Evolutionary conservation across 2,329 filamentous ascomycete genomes (phyloP), one percentile per base, ranked within the genome.

Genomic region (Camptophora hylomeconis): DNA sequence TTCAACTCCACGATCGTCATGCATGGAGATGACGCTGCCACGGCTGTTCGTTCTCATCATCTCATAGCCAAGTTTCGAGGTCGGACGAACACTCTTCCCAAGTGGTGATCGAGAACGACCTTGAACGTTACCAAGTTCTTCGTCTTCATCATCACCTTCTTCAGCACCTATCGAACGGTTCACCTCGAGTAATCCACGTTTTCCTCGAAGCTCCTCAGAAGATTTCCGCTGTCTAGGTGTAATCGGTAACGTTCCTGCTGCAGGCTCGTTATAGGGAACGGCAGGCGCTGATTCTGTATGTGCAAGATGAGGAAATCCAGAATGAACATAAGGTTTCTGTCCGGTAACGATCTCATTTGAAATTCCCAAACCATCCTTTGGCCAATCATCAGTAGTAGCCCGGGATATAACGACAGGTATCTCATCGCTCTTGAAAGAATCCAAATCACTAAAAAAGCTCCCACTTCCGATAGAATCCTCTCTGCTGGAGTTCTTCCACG

Each of bases 11-110:
- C 47, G 19, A 50, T 61, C 57, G 24, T 61, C 58, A 27, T 51
- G 51, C 28, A 53, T 56, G 31, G 58, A 61, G 20, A 62, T 58
- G 17, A 81, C 70, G 47, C 86, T 93, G 26, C 92, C 87, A 45
- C 87, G 79, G 48, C 83, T 93, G 52, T 93, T 92, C 12, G 87
- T 92, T 26, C 87, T 75, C 82, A 94, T 87, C 87, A 95, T 94
- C 53, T 95, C 87, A 27, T 84, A 89, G 2, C 84, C 84, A 2
- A 95, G 69, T 53, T 93, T 94, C 1, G 84, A 93, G 30, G 78
- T 80, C 8, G 80, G 77, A 14, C 80, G 65, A 20, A 65, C 62
- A 10, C 57, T 61, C 20, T 69, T 61, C 21, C 60, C 37, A 45
- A 65, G 41, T 27, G 59, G 60, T 52, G 53, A 78, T 55, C 57